Evolutionary conservation across 768 basidiomycete genomes (phyloP), one percentile per base, ranked within the genome.

Genomic region (Hypsizygus marmoreus): DNA sequence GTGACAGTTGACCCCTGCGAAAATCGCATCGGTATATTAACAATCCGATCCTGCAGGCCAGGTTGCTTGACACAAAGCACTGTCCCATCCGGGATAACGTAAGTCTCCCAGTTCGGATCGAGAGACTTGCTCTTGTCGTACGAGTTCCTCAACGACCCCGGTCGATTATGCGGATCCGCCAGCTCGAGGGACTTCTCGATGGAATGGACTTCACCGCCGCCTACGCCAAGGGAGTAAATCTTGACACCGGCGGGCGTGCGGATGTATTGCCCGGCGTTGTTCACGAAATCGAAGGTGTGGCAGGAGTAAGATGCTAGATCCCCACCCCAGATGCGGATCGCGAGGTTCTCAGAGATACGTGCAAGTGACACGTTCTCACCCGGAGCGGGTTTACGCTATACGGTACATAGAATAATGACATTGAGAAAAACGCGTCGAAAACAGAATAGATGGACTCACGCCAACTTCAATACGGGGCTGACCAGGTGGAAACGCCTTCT

Each of bases 211-310:
- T 32, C 31, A 16, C 4, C 31, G 4, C 31, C 39, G 29, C 24
- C 29, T 28, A 26, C 4, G 24, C 19, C 25, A n/a, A n/a, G n/a
- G 6, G 39, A 40, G 29, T 40, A 40, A 40, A 40, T 40, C 25
- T 28, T 40, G 39, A 40, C 24, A 13, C 25, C 39, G 17, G 25
- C 14, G n/a, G 39, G 39, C 11, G 39, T 40, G 39, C 39, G 26
- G 12, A 29, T 40, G 12, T 40, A 40, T 19, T 26, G 13, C 24
- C 39, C 39, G 11, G 25, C 17, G 39, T 12, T 4, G 28, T 40
- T 17, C 24, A 40, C 24, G n/a, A 40, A 40, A 26, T 29, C 39
- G 17, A 40, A 29, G 39, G n/a, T 26, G 17, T 40, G 29, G 17
- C 28, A 40, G n/a, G 17, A 26, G 14, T 24, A 24, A 25, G 23